Base-by-base conservation (phyloP, 345 rosid species). In the Citrus sp. region DNA sequence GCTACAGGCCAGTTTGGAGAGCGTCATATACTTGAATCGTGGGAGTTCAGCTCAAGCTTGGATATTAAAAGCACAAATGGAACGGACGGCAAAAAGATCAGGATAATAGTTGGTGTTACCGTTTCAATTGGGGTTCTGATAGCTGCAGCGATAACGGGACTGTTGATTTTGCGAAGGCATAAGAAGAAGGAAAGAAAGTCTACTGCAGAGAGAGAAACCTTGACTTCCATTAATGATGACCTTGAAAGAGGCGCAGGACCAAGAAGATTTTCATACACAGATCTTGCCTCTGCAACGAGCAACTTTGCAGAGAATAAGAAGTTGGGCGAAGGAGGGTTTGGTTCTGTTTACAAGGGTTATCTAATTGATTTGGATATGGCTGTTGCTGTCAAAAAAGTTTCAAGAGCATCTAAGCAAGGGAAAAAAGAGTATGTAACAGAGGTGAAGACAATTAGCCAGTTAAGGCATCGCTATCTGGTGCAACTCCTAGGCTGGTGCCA, bases 311-410 rank as follows among this genome's bases (percentile, higher is more conserved):
- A 37, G 1, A 80, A 74, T 0, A 81, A 82, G 16, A 87, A 87
- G 72, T 46, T 89, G 13, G 86, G 88, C 2, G 85, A 85, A 78
- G 89, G 90, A 46, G 89, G 90, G 0, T 88, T 87, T 30, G 88
- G 88, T 51, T 82, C 81, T 0, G 88, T 89, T 70, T 89, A 85
- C 54, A 76, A 51, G 38, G 88, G 90, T 2, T 76, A 83, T 54
- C 27, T 83, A 1, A 32, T 49, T 9, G 80, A 84, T 65, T 21
- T 73, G 30, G 88, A 74, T 27, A 80, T 61, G 19, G 28, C 69
- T 37, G 73, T 87, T 22, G 89, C 88, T 1, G 87, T 86, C 19
- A 87, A 89, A 81, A 87, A 76, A 59, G 46, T 87, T 37, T 81
- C 87, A 6, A 79, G 80, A 30, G 80, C 79, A 1, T 84, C 87